Evolutionary conservation across 1,284 basidiomycete species (phyloP), one percentile per base, ranked within the genome.

Genomic region (Earliella scabrosa): DNA sequence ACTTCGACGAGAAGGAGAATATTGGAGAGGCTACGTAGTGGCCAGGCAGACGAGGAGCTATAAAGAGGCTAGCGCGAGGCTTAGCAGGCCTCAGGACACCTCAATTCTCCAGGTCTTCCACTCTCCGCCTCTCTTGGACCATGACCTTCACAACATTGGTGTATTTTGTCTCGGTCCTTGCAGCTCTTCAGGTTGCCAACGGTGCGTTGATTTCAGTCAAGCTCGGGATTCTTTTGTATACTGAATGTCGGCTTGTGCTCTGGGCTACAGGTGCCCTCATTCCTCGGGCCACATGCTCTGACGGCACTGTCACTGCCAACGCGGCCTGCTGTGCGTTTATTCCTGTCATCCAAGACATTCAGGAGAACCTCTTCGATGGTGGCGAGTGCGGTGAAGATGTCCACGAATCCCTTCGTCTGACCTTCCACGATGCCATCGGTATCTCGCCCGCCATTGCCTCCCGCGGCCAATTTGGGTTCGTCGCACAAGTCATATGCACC

Each of bases 251-350:
- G 21, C 31, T 13, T 11, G 1, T 5, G 1, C 41, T 18, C 1
- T 6, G 24, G 24, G 24, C 9, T 20, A 32, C 32, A 66, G 66
- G 58, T 48, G 66, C 66, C 26, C 49, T 67, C 34, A 62, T 60
- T 24, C 60, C 60, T 39, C 64, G 63, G 18, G 64, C 63, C 27
- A 55, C 66, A 21, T 67, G 66, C 51, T 58, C 64, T 31, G 64
- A 64, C 45, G 66, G 66, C 31, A 62, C 70, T 45, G 68, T 66
- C 13, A 74, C 71, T 26, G 66, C 72, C 2, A 75, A 77, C 57
- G 70, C 63, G 27, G 75, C 74, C 4, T 77, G 76, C 64, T 77
- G 75, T 59, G 62, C 67, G 50, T 63, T 68, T 41, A 76, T 76
- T 68, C 67, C 73, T 35, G 63, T 75, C 21, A 65, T 71, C 14